A percentile compares a stretch with the other conserved stretches of the same genome.
These are phyloP conservation scores for Ceratocystis smalleyi DNA, from an alignment of 2,329 filamentous ascomycete genomes.

Conservation along the genomic window DNA sequence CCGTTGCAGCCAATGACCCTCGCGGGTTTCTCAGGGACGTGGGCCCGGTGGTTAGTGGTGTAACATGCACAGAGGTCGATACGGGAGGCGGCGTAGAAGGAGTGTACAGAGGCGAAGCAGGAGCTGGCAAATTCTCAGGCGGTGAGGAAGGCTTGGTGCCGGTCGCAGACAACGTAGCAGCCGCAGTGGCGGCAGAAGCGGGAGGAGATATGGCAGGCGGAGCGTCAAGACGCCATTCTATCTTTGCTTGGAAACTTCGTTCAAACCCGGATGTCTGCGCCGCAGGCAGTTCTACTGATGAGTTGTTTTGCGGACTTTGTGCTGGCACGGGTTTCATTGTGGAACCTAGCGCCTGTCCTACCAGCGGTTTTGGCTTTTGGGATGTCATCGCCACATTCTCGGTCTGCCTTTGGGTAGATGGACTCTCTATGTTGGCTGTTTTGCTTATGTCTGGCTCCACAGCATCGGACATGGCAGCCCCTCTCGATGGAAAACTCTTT, in stretches of 20 bases:
- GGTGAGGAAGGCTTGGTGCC: neutral
- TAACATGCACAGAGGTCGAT: neutral
- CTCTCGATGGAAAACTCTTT: slow-evolving; percentile 33
- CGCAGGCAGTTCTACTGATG: neutral
- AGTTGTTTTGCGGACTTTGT: neutral
- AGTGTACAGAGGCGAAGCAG: neutral
- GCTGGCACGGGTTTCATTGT: neutral
- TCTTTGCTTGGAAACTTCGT: slow-evolving; percentile 38
- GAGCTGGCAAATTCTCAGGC: neutral
- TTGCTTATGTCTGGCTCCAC: slow-evolving; percentile 9
- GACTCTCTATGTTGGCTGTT: neutral
- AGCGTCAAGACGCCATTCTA: slow-evolving; percentile 33
- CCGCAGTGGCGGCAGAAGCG: neutral
- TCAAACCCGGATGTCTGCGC: slow-evolving; percentile 21
- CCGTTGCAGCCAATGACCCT: neutral
- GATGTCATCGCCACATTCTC: neutral
- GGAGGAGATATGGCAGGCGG: neutral
- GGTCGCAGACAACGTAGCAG: neutral
- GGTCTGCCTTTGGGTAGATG: neutral
- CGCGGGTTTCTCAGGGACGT: slow-evolving; percentile 3
- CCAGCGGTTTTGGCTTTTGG: neutral
- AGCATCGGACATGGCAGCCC: slow-evolving; percentile 22
- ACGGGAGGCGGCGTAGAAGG: slow-evolving; percentile 5
- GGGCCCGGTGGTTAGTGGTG: neutral
- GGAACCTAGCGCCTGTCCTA: neutral